Base-by-base conservation (phyloP, 352 stramenopile species). In the Pythium pyrilobum region DNA sequence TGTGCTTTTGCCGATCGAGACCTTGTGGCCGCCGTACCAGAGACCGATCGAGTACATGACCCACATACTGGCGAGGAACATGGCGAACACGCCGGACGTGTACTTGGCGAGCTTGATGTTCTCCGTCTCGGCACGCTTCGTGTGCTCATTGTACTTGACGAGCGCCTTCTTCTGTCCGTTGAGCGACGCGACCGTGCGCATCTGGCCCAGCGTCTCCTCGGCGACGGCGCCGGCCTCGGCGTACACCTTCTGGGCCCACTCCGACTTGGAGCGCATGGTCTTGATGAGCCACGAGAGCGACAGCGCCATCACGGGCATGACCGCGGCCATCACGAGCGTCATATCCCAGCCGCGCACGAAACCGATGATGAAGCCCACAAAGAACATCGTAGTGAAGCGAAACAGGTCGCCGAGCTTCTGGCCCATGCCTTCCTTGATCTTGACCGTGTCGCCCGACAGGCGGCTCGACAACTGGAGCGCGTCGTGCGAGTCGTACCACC, bases 11-110 rank as follows among this genome's bases (percentile, higher is more conserved):
- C 46, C 62, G 4, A 52, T 43, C 2, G 67, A 68, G 33, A 78
- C 70, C 39, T 76, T 71, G 37, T 64, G 61, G 8, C 72, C 69
- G 15, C 74, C 74, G 55, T 85, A 85, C 74, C 74, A 85, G 2
- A 85, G 41, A 36, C 71, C 74, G 18, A 65, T 48, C 0, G 67
- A 46, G 41, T 83, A 81, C 60, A 81, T 82, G 28, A 81, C 11
- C 67, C 63, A 86, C 0, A 79, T 61, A 47, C 61, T 77, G 1
- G 27, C 69, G 25, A 78, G 15, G 55, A 85, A 74, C 36, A 74
- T 40, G 20, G 52, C 38, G 38, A 75, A 65, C 8, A 81, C 59
- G 2, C 47, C 41, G 1, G 64, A 51, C 5, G 55, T 53, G 48
- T 74, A 59, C 49, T 71, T 76, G 50, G 66, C 55, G 20, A 72